These are phyloP conservation scores for Sclerospora graminicola DNA, from an alignment of 352 stramenopile species.

Conservation along the genomic window DNA sequence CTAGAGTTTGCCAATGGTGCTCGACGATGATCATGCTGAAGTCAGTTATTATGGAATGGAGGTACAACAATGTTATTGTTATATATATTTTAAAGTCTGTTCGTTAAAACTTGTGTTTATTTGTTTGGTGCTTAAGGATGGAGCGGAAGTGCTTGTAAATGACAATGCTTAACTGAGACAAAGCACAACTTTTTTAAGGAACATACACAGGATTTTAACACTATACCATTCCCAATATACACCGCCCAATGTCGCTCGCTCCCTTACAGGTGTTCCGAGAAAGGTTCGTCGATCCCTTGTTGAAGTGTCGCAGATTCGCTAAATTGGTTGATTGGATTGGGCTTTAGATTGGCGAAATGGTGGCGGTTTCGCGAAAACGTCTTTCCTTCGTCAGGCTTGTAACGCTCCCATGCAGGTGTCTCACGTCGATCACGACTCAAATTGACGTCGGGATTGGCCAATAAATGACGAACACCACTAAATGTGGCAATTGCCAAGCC, in stretches of 20 bases:
- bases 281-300: conserved; percentile 5
- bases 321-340: conserved; percentile 24
- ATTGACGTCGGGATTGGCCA: conserved; percentile 25
- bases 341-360: conserved; percentile 19
- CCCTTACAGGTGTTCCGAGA: conserved; percentile 4
- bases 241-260: no score
- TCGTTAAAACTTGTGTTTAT: background rate
- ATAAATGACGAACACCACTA: conserved; percentile 12
- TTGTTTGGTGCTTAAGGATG: conserved; percentile 30
- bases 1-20: conserved; percentile 53
- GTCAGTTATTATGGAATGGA: conserved; percentile 67
- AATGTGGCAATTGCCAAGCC: conserved; percentile 12
- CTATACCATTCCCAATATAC: no score
- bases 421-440: conserved; percentile 17
- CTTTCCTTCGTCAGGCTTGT: conserved; percentile 17
- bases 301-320: conserved; percentile 11
- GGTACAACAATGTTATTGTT: conserved; percentile 15
- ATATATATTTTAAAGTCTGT: no score
- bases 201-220: no score
- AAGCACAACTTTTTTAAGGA: no score
- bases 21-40: conserved; percentile 65
- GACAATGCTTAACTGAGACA: conserved; percentile 11
- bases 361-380: conserved; percentile 17
- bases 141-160: conserved; percentile 59
- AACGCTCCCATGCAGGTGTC: conserved; percentile 22